These are phyloP conservation scores for Erodium maritimum DNA, from an alignment of 345 rosid species.

Conservation along the genomic window DNA sequence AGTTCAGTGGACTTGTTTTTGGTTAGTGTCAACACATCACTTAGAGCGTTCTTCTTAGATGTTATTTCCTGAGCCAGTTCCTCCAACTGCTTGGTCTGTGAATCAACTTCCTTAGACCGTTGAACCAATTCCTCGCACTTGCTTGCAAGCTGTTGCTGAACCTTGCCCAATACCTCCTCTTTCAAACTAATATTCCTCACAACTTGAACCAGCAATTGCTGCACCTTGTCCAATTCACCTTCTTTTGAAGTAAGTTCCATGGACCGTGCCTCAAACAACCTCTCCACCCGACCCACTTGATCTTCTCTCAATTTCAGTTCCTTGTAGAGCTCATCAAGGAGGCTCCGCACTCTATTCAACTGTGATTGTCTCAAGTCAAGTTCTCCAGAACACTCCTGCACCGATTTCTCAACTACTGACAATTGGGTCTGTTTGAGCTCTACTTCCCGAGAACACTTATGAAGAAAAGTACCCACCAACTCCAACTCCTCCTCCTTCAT, in stretches of 20 bases:
- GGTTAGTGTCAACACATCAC: not conserved
- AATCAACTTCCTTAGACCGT: not conserved
- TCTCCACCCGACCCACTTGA: not conserved
- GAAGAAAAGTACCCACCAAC: not conserved
- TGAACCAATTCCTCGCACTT: not conserved
- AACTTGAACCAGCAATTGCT: not conserved
- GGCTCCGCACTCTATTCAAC: not conserved
- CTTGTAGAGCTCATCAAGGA: not conserved
- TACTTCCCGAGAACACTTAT: slow-evolving; percentile 1
- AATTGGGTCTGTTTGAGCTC: not conserved
- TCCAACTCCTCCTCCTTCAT: not conserved
- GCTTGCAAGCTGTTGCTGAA: not conserved
- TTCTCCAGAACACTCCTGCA: not conserved
- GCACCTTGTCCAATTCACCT: not conserved
- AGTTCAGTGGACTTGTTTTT: not conserved
- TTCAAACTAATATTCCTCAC: not conserved
- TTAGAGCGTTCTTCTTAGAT: not conserved
- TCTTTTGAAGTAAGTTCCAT: not conserved
- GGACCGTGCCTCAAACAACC: not conserved
- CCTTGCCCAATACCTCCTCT: not conserved
- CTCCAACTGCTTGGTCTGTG: not conserved
- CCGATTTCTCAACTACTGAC: not conserved
- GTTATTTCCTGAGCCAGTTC: not conserved
- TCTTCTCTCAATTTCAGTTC: not conserved
- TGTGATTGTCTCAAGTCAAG: slow-evolving; percentile 5